Evolutionary conservation across 2,329 filamentous ascomycete species (phyloP).

Genomic region (Talaromyces sp.): DNA sequence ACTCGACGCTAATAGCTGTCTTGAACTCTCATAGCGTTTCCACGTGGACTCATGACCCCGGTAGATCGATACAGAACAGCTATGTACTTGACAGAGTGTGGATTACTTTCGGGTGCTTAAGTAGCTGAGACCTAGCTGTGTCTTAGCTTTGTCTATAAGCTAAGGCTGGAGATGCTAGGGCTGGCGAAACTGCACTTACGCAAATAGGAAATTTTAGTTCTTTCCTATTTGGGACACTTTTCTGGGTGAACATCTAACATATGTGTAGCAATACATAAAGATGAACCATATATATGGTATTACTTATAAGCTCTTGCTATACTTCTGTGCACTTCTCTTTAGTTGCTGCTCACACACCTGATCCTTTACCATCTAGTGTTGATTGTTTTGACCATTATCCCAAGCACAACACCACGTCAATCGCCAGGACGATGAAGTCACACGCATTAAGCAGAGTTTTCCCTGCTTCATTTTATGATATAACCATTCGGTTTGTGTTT

Average conservation of each 20-base stretch:
- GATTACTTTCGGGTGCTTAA: neutral
- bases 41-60: neutral
- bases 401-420: neutral
- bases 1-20: neutral
- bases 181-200: conserved; percentile 9
- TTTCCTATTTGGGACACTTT: conserved; percentile 11
- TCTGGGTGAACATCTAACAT: neutral
- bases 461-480: neutral
- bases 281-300: no score
- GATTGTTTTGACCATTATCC: conserved; percentile 1
- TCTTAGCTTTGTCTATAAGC: neutral
- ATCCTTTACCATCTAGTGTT: neutral
- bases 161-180: neutral
- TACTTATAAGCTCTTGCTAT: no score
- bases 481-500: neutral
- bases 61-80: no score
- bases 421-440: conserved; percentile 13
- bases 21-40: neutral
- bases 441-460: neutral
- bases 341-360: neutral
- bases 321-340: neutral
- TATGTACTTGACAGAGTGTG: neutral
- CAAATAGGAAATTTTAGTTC: conserved; percentile 13
- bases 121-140: neutral
- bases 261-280: no score